Percentiles rank a stretch among this genome's conserved stretches.
phyloP scores from a whole-genome alignment of 371 early-diverging fungal genomes.

The Coemansia sp. region DNA sequence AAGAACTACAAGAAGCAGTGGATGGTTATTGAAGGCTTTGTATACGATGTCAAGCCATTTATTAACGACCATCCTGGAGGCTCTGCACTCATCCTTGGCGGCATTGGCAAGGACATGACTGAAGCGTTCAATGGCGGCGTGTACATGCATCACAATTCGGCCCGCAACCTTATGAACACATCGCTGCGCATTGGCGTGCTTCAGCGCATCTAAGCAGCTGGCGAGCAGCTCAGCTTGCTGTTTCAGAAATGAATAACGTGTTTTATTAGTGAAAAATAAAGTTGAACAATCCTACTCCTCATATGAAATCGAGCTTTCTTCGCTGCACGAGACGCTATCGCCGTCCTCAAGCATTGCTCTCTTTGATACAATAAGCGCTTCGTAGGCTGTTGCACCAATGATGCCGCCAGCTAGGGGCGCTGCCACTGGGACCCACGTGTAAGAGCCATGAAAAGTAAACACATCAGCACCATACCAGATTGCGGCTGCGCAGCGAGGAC shows the following conservation, averaged over 20 bases:
- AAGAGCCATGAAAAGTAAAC: slow-evolving; percentile 42
- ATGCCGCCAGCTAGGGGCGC: slow-evolving; percentile 39
- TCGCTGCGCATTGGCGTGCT: slow-evolving; percentile 70
- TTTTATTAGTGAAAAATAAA: neutral
- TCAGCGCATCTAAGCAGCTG: slow-evolving; percentile 23
- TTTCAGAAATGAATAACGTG: neutral
- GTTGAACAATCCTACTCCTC: neutral
- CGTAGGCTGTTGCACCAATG: slow-evolving; percentile 38
- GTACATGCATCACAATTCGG: slow-evolving; percentile 81
- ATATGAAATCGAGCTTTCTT: slow-evolving; percentile 27
- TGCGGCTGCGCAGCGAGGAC: slow-evolving; percentile 62
- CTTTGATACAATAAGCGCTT: slow-evolving; percentile 41
- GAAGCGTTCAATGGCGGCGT: slow-evolving; percentile 85
- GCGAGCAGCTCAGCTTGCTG: neutral
- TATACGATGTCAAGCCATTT: slow-evolving; percentile 88
- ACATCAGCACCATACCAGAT: slow-evolving; percentile 43
- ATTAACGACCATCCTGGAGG: slow-evolving; percentile 92
- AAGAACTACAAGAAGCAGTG: slow-evolving; percentile 66
- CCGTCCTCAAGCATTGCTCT: slow-evolving; percentile 25
- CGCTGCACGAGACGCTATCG: slow-evolving; percentile 22
- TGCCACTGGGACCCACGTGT: slow-evolving; percentile 47
- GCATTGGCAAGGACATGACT: slow-evolving; percentile 83
- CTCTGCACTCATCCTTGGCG: slow-evolving; percentile 67
- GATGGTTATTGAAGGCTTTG: slow-evolving; percentile 82
- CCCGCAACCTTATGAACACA: slow-evolving; percentile 72